phyloP scores from a whole-genome alignment of 2,329 filamentous ascomycete species.

The Epichloe glyceriae region DNA sequence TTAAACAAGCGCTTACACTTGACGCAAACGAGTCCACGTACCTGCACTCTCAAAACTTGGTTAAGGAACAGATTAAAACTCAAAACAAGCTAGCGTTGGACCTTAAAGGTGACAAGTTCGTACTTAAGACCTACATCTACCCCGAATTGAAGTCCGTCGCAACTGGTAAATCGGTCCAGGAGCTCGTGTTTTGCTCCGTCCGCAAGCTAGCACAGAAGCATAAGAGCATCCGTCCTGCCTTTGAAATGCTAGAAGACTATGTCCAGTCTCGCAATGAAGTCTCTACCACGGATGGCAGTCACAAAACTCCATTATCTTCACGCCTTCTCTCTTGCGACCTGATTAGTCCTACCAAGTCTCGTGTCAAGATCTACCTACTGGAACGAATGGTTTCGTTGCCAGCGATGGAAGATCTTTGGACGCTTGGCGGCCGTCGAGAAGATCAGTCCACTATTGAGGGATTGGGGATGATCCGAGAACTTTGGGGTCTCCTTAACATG shows the following conservation, averaged over 20 bases:
- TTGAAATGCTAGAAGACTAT: neutral
- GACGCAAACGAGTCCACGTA: no score
- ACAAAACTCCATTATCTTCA: neutral
- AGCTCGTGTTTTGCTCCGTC: constrained; percentile 1
- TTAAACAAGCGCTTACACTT: neutral
- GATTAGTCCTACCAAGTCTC: neutral
- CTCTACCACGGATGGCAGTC: no score
- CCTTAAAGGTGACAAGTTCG: neutral
- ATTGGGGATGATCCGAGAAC: neutral
- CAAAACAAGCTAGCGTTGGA: constrained; percentile 1
- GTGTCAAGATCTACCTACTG: constrained; percentile 1
- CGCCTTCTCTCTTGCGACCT: constrained; percentile 1
- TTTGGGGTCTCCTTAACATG: neutral
- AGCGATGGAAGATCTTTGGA: constrained; percentile 2
- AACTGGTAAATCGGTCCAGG: neutral
- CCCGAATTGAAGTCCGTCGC: neutral
- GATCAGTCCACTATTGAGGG: neutral
- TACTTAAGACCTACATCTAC: neutral
- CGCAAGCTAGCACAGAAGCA: neutral
- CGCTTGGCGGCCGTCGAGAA: neutral
- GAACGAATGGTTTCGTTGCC: neutral
- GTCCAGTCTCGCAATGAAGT: neutral
- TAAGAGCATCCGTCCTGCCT: neutral
- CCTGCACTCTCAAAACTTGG: neutral
- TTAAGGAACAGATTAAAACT: neutral